phyloP scores from a whole-genome alignment of 129 eudicot genomes.

The Escallonia rubra region DNA sequence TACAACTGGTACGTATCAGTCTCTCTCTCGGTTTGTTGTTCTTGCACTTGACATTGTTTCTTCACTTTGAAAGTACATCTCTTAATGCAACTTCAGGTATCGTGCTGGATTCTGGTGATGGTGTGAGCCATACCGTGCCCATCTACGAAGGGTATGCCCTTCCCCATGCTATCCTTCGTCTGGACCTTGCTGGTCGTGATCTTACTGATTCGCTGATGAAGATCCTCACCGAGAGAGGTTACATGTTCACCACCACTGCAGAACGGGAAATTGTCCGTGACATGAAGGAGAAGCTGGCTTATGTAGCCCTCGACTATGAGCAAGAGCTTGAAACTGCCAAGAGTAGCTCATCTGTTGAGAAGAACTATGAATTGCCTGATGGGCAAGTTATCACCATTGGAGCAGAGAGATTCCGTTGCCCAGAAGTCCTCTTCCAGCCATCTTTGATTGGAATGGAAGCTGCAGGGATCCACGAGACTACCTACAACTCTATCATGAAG shows the following conservation, averaged over 20 bases:
- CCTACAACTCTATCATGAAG: slow-evolving; percentile 81
- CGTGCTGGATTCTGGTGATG: slow-evolving; percentile 80
- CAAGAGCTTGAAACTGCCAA: slow-evolving; percentile 74
- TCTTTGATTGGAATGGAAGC: slow-evolving; percentile 76
- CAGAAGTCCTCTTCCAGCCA: slow-evolving; percentile 76
- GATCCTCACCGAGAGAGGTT: slow-evolving; percentile 79
- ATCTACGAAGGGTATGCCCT: slow-evolving; percentile 74
- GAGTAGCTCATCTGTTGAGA: slow-evolving; percentile 75
- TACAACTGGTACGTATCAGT: slow-evolving; percentile 52
- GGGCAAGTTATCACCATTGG: slow-evolving; percentile 74
- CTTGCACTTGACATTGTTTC: background rate
- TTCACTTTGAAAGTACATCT: background rate
- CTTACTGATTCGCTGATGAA: slow-evolving; percentile 75
- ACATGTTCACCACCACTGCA: slow-evolving; percentile 89
- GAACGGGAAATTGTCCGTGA: slow-evolving; percentile 93
- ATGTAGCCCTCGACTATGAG: slow-evolving; percentile 72
- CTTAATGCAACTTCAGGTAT: slow-evolving; percentile 34
- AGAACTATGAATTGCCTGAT: slow-evolving; percentile 74
- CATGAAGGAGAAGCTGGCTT: slow-evolving; percentile 75
- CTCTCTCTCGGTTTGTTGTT: background rate
- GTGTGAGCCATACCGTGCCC: slow-evolving; percentile 74
- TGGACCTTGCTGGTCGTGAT: slow-evolving; percentile 77
- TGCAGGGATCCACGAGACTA: slow-evolving; percentile 74
- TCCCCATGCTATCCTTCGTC: slow-evolving; percentile 75
- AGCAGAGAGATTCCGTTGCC: slow-evolving; percentile 78